Conservation (phyloP, 2,329 filamentous ascomycete genomes). For the Fusarium sarcochroum region DNA sequence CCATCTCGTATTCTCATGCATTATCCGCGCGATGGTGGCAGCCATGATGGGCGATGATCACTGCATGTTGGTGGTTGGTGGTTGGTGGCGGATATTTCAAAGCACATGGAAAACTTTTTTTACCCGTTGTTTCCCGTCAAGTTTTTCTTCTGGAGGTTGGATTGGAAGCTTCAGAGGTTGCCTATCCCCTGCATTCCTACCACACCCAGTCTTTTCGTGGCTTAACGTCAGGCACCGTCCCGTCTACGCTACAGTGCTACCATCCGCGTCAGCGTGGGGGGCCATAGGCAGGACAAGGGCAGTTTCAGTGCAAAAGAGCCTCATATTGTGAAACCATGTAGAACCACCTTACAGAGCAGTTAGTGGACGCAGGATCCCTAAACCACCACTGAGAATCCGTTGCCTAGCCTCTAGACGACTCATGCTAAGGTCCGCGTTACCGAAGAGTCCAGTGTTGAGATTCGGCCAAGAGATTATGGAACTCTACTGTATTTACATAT, state of each 20-base stretch:
- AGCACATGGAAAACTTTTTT: conserved; percentile 14
- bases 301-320: conserved; percentile 31
- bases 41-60: conserved; percentile 15
- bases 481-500: background rate
- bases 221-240: conserved; percentile 40
- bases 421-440: conserved; percentile 17
- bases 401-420: conserved; percentile 12
- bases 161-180: conserved; percentile 8
- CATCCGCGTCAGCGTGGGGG: conserved; percentile 31
- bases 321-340: conserved; percentile 38
- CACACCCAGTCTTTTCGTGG: conserved; percentile 19
- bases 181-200: conserved; percentile 40
- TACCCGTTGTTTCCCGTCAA: conserved; percentile 11
- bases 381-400: conserved; percentile 8
- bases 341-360: background rate
- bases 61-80: conserved; percentile 18
- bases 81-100: conserved; percentile 16
- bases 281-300: background rate
- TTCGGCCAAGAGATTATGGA: conserved; percentile 10
- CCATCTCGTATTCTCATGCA: conserved; percentile 26
- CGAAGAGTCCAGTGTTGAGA: background rate
- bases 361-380: conserved; percentile 14
- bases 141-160: conserved; percentile 8
- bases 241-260: conserved; percentile 18
- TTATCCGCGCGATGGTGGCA: conserved; percentile 7